Conservation (phyloP, 495 filamentous ascomycete species). For the Penicillium goetzii region DNA sequence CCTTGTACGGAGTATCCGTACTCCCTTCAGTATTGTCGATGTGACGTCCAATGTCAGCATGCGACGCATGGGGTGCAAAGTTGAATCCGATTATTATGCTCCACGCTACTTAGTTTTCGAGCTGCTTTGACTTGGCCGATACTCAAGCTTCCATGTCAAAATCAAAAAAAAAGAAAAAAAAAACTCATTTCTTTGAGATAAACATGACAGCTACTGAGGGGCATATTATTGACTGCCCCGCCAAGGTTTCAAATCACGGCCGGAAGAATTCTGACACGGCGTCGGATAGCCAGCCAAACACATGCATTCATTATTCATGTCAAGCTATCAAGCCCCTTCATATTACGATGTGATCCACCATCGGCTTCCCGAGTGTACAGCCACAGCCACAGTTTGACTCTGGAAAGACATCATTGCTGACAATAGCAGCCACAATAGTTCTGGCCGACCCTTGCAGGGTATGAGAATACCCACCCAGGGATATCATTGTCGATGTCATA, state of each 20-base stretch:
- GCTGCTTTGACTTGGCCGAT: not conserved
- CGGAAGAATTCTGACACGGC: not conserved
- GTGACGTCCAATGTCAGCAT: not conserved
- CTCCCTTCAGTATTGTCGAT: not conserved
- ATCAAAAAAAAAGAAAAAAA: too few species aligned
- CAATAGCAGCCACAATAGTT: conserved; percentile 1
- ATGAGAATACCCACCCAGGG: not conserved
- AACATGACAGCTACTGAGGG: not conserved
- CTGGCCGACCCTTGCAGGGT: not conserved
- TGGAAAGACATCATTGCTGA: not conserved
- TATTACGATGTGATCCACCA: not conserved
- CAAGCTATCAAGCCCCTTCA: conserved; percentile 4
- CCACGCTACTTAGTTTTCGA: not conserved
- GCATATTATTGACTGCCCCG: not conserved
- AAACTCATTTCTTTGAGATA: not conserved
- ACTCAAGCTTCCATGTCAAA: not conserved
- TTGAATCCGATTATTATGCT: not conserved
- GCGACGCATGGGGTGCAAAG: not conserved
- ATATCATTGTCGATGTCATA: not conserved
- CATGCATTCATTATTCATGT: not conserved
- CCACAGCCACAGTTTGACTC: conserved; percentile 11
- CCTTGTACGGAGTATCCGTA: not conserved
- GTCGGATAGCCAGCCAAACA: conserved; percentile 4
- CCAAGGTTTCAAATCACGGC: conserved; percentile 1
- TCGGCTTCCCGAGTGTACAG: conserved; percentile 15